These are phyloP conservation scores for Tetramitus jugosus DNA, from an alignment of 208 protist genomes.

Conservation along the genomic window DNA sequence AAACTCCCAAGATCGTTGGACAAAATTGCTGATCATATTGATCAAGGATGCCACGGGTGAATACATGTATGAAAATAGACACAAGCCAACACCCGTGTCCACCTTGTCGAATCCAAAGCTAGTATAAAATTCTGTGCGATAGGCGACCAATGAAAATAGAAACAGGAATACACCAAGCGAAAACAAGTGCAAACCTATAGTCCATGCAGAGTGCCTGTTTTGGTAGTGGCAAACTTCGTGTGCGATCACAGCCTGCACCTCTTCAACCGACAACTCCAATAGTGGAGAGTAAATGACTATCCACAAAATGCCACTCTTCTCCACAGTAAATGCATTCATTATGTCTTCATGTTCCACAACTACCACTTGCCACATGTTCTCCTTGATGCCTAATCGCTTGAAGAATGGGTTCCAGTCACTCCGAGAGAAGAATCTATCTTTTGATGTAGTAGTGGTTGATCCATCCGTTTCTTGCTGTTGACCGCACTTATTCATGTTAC, in stretches of 20 bases:
- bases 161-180: conserved; percentile 4
- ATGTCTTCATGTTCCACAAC: conserved; percentile 15
- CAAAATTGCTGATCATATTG: no score
- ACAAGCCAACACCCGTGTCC: conserved; percentile 22
- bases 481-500: background rate
- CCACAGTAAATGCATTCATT: conserved; percentile 1
- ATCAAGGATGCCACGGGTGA: background rate
- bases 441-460: background rate
- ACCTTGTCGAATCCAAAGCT: conserved; percentile 14
- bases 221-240: conserved; percentile 22
- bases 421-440: background rate
- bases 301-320: no score
- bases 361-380: no score
- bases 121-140: conserved; percentile 4
- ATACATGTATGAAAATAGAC: conserved; percentile 22
- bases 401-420: background rate
- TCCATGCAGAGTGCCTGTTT: background rate
- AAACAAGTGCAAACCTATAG: background rate
- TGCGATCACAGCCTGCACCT: conserved; percentile 5
- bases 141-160: conserved; percentile 6
- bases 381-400: background rate
- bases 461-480: background rate
- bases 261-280: no score
- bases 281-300: no score
- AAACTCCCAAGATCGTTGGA: no score